Percentiles rank a stretch among this genome's conserved stretches.
These are phyloP conservation scores for Myxozyma kluyveri DNA, from an alignment of 805 yeast species.

Conservation along the genomic window DNA sequence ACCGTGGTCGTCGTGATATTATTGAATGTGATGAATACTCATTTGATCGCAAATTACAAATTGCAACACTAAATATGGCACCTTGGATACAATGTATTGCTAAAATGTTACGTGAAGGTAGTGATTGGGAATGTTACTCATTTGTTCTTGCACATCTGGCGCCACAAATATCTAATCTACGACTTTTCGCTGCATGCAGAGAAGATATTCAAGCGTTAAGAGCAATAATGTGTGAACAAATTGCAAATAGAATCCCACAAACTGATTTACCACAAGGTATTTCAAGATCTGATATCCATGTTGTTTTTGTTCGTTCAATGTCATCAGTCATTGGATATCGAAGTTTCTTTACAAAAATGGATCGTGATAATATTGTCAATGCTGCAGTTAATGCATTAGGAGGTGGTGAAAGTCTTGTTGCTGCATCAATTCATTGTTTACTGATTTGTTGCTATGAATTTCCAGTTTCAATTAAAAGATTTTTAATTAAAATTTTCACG, in stretches of 20 bases:
- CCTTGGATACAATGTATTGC: slow-evolving; percentile 53
- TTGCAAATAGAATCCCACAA: slow-evolving; percentile 50
- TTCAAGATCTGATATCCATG: slow-evolving; percentile 61
- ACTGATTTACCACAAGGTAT: slow-evolving; percentile 45
- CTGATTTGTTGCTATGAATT: slow-evolving; percentile 78
- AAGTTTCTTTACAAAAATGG: slow-evolving; percentile 50
- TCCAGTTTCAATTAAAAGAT: slow-evolving; percentile 69
- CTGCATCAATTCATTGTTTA: slow-evolving; percentile 73
- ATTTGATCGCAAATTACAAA: slow-evolving; percentile 10
- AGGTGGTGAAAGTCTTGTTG: slow-evolving; percentile 75
- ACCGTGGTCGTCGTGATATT: slow-evolving; percentile 13
- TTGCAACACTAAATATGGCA: slow-evolving; percentile 27
- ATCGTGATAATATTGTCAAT: slow-evolving; percentile 62
- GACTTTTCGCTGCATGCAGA: slow-evolving; percentile 48
- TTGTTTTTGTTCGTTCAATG: slow-evolving; percentile 59
- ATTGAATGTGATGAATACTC: slow-evolving; percentile 28
- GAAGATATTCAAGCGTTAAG: slow-evolving; percentile 45
- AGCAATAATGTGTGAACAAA: slow-evolving; percentile 56
- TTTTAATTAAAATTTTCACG: slow-evolving; percentile 55
- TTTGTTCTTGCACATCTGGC: slow-evolving; percentile 65
- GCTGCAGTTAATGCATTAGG: slow-evolving; percentile 60
- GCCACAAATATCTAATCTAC: slow-evolving; percentile 61
- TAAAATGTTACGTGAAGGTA: slow-evolving; percentile 50
- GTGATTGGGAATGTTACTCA: slow-evolving; percentile 71
- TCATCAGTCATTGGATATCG: slow-evolving; percentile 58